Conservation (phyloP, 1,139 yeast genomes). For the Suhomyces yuchorum region DNA sequence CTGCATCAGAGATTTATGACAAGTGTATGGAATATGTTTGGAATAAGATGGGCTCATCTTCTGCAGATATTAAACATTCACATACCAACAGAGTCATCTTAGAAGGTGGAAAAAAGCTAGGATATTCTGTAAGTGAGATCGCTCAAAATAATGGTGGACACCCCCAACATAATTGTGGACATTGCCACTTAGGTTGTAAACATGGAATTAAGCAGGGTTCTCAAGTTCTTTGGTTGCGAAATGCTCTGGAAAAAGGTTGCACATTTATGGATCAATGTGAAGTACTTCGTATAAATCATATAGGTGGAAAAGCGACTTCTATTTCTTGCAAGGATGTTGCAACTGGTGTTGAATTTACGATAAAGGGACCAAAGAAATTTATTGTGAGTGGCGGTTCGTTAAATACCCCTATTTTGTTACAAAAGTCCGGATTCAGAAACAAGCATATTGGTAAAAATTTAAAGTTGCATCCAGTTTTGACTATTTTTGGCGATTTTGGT, state of each 20-base stretch:
- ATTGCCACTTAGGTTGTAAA: constrained; percentile 56
- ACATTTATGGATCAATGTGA: constrained; percentile 51
- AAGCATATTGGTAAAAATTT: constrained; percentile 56
- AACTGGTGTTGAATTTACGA: constrained; percentile 35
- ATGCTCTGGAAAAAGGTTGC: constrained; percentile 52
- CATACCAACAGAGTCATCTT: constrained; percentile 48
- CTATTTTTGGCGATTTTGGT: constrained; percentile 47
- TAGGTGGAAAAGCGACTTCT: constrained; percentile 48
- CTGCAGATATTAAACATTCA: constrained; percentile 46
- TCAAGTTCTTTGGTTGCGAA: constrained; percentile 53
- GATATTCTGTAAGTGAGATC: constrained; percentile 43
- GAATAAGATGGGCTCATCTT: constrained; percentile 53
- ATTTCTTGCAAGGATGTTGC: constrained; percentile 37
- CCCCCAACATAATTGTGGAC: constrained; percentile 50
- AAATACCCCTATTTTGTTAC: constrained; percentile 53
- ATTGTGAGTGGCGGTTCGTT: constrained; percentile 55
- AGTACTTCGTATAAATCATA: constrained; percentile 44
- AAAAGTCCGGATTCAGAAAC: constrained; percentile 55
- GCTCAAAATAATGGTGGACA: constrained; percentile 57
- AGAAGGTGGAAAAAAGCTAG: constrained; percentile 51
- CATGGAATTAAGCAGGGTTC: constrained; percentile 60
- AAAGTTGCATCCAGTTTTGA: constrained; percentile 55
- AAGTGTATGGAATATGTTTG: constrained; percentile 51
- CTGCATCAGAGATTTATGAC: constrained; percentile 46
- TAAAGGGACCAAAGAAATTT: constrained; percentile 50